These are phyloP conservation scores for Triadica sebifera DNA, from an alignment of 345 rosid species.

Conservation along the genomic window DNA sequence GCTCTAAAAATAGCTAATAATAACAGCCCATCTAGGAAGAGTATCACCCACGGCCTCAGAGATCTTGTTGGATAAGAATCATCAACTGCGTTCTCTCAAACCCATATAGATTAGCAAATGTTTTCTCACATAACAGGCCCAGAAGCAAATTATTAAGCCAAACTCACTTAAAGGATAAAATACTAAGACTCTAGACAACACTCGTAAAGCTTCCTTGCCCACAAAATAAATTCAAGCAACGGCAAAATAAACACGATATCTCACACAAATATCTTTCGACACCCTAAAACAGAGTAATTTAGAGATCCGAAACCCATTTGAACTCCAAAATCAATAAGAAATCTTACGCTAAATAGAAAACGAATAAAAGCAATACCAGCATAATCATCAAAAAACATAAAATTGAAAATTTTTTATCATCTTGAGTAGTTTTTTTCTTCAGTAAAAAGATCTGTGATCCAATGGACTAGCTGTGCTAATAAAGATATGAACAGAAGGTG, in stretches of 20 bases:
- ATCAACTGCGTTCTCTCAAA: constrained; percentile 10
- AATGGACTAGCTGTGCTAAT: background rate
- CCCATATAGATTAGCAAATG: constrained; percentile 28
- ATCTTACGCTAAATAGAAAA: background rate
- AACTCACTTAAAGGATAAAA: background rate
- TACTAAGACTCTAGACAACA: too few species aligned
- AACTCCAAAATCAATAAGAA: background rate
- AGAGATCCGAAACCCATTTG: background rate
- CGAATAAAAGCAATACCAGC: background rate
- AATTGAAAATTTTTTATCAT: background rate
- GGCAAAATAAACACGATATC: background rate
- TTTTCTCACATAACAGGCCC: constrained; percentile 21
- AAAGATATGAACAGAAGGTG: background rate
- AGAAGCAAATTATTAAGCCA: background rate
- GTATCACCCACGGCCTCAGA: constrained; percentile 18
- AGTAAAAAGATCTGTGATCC: background rate
- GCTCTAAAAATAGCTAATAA: background rate
- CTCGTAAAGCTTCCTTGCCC: background rate
- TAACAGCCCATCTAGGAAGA: background rate
- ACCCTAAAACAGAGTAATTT: background rate
- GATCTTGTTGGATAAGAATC: constrained; percentile 17
- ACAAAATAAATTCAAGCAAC: background rate
- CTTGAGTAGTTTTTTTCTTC: background rate
- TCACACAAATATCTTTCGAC: background rate
- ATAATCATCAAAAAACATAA: background rate